Base-by-base conservation (phyloP, 805 yeast species). In the Pichia sporocuriosa region DNA sequence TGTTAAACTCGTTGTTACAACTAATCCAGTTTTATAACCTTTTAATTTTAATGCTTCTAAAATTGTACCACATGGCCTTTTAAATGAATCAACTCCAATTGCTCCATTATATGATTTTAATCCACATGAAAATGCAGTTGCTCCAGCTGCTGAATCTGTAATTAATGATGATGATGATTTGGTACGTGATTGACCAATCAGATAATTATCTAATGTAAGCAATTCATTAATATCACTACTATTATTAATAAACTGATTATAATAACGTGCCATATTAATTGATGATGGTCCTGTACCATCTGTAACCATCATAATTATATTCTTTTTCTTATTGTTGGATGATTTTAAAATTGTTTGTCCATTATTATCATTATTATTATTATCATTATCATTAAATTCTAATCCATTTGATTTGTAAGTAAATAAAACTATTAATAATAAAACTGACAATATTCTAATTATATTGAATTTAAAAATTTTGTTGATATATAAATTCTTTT, bases 211-310 rank as follows among this genome's bases (percentile, higher is more conserved):
- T 23, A 88, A 54, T 9, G 66, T 61, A 16, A 75, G 61, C 3
- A 36, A 19, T 51, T 81, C 82, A 49, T 75, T 73, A n/a, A n/a
- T 33, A 71, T 61, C 3, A 73, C 61, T 42, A 84, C 68, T n/a
- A 6, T 60, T 57, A 45, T 79, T 79, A 42, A 78, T 63, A 54
- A 61, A 66, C 57, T 87, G 95, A 45, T 72, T 72, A 66, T 75
- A 88, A 19, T 84, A 76, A 47, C 96, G 72, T 1, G 96, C 79
- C 58, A 87, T 63, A 2, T 93, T 81, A 44, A 87, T 63, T 2
- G 94, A 81, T 0, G 95, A 82, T 3, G 96, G 96, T 0, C 96
- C 96, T 82, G 87, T 86, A n/a, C 96, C 96, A 61, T 87, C 96
- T 3, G 94, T 81, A 25, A 87, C 95, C 75, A 87, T 79, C 67